These are phyloP conservation scores for Chlorociboria aeruginascens DNA, from an alignment of 495 filamentous ascomycete genomes.

Conservation along the genomic window DNA sequence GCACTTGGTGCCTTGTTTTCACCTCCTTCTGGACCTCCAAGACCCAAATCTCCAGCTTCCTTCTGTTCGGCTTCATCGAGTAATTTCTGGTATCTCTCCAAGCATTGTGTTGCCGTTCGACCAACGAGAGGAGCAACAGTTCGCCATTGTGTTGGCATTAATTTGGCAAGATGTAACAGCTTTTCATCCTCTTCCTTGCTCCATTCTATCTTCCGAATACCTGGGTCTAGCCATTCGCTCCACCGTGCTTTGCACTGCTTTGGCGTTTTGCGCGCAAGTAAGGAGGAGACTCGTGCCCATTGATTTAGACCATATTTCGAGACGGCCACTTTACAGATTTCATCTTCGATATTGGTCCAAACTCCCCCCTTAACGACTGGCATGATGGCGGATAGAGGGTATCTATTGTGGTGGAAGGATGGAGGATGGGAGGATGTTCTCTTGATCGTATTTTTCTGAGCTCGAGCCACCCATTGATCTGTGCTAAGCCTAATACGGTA, in stretches of 20 bases:
- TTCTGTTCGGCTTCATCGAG: conserved; percentile 90
- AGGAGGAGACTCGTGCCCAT: conserved; percentile 96
- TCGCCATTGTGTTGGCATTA: conserved; percentile 99
- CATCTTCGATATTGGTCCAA: conserved; percentile 73
- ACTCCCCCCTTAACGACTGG: conserved; percentile 97
- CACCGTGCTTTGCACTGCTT: conserved; percentile 99
- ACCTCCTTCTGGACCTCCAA: conserved; percentile 77
- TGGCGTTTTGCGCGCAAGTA: conserved; percentile 92
- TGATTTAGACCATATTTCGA: conserved; percentile 97
- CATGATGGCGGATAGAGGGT: conserved; percentile 51
- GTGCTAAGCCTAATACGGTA: too few relatives aligned
- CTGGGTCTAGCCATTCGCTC: conserved; percentile 96
- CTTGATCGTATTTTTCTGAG: too few relatives aligned
- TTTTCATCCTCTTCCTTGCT: conserved; percentile 98
- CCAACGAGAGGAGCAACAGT: conserved; percentile 96
- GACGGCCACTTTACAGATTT: conserved; percentile 92
- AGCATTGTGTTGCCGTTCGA: conserved; percentile 88
- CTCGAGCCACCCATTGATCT: too few relatives aligned
- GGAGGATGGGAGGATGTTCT: neutral
- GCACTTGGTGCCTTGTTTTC: conserved; percentile 83
- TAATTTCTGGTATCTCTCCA: conserved; percentile 93
- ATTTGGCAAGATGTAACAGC: conserved; percentile 85
- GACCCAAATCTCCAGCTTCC: conserved; percentile 66
- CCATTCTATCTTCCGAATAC: conserved; percentile 98
- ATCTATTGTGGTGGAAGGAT: neutral